Percentiles rank a stretch among this genome's conserved stretches.
Conservation (phyloP, 2,329 filamentous ascomycete species). For the Camptophora hylomeconis region DNA sequence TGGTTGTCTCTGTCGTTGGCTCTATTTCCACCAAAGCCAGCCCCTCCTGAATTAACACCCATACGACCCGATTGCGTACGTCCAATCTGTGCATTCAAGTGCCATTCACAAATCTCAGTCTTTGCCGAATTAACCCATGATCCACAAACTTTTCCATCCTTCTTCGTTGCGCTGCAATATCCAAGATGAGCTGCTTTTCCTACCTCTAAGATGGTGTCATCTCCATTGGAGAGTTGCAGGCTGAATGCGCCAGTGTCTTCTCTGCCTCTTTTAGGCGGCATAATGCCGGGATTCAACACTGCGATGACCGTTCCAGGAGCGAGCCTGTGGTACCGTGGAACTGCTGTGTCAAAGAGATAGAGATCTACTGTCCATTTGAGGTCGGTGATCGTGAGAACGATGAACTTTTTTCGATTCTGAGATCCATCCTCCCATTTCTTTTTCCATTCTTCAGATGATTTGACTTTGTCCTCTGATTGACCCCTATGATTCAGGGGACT, state of each 20-base stretch:
- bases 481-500: constrained; percentile 52
- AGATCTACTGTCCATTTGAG: constrained; percentile 83
- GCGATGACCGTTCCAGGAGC: constrained; percentile 81
- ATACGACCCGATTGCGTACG: constrained; percentile 57
- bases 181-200: constrained; percentile 74
- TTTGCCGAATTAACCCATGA: constrained; percentile 79
- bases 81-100: constrained; percentile 68
- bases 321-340: constrained; percentile 90
- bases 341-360: constrained; percentile 82
- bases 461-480: constrained; percentile 24
- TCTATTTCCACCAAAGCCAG: constrained; percentile 27
- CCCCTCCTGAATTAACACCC: constrained; percentile 63
- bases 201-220: constrained; percentile 81
- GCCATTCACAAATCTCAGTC: constrained; percentile 85
- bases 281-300: constrained; percentile 79
- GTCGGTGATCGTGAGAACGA: constrained; percentile 80
- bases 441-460: constrained; percentile 25
- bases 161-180: constrained; percentile 74
- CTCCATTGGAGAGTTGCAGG: constrained; percentile 70
- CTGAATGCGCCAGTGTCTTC: constrained; percentile 74
- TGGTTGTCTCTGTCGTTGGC: constrained; percentile 23
- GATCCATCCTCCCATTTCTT: constrained; percentile 40
- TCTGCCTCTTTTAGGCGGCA: constrained; percentile 68
- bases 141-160: constrained; percentile 68
- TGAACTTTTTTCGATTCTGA: constrained; percentile 64